A percentile compares a stretch with the other conserved stretches of the same genome.
Conservation (phyloP, 2,329 filamentous ascomycete species). For the Diplodia scrobiculata region DNA sequence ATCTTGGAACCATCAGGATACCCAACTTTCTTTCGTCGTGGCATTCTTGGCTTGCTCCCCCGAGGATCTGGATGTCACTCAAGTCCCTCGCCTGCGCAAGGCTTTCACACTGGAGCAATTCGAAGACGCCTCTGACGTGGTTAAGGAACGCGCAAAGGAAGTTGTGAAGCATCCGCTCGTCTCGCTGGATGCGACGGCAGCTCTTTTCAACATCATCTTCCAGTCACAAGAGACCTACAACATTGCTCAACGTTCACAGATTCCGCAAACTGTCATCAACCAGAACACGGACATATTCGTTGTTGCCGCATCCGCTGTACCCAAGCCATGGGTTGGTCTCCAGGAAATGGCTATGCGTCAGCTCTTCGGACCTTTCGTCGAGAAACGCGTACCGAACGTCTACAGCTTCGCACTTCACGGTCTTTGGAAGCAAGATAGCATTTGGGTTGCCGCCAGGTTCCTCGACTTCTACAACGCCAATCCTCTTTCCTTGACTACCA, state of each 20-base stretch:
- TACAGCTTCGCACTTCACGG: slow-evolving; percentile 89
- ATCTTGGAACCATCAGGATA: slow-evolving; percentile 79
- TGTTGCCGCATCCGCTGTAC: slow-evolving; percentile 74
- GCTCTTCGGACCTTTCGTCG: slow-evolving; percentile 79
- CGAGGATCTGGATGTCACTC: slow-evolving; percentile 77
- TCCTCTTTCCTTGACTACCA: slow-evolving; percentile 66
- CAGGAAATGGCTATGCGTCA: slow-evolving; percentile 75
- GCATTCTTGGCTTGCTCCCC: slow-evolving; percentile 77
- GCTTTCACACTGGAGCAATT: slow-evolving; percentile 72
- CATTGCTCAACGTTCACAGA: slow-evolving; percentile 57
- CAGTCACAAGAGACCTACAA: slow-evolving; percentile 61
- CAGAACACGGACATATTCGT: slow-evolving; percentile 78
- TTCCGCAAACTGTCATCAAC: slow-evolving; percentile 64
- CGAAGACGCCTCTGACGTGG: slow-evolving; percentile 60
- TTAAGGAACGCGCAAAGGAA: slow-evolving; percentile 62
- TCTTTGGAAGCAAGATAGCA: slow-evolving; percentile 85
- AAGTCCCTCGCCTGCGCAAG: slow-evolving; percentile 77
- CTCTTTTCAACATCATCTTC: slow-evolving; percentile 65
- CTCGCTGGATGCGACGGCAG: slow-evolving; percentile 78
- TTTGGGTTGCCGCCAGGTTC: slow-evolving; percentile 80
- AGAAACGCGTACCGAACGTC: slow-evolving; percentile 69
- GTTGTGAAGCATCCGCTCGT: slow-evolving; percentile 85
- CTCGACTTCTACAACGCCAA: slow-evolving; percentile 73
- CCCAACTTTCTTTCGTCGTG: slow-evolving; percentile 90
- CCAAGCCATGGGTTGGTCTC: slow-evolving; percentile 73